Evolutionary conservation across 306 rosid genomes (phyloP).

Genomic region (Rubus parviflorus): DNA sequence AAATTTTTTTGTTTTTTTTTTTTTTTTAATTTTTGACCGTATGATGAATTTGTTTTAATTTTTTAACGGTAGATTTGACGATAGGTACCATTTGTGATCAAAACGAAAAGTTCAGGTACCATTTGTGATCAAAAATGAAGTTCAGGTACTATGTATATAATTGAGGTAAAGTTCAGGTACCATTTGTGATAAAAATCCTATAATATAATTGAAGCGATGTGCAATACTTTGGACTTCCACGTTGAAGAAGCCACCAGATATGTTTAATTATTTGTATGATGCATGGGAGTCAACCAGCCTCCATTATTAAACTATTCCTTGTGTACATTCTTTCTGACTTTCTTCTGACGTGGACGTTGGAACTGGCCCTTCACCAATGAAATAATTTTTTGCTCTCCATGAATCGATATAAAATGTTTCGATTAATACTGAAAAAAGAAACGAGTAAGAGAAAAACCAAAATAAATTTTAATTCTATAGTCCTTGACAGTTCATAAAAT

Average conservation of each 20-base stretch:
- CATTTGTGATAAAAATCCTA: too few relatives aligned
- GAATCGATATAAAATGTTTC: slow-evolving; percentile 1
- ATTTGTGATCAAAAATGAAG: too few relatives aligned
- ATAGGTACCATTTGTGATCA: too few relatives aligned
- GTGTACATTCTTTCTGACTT: background rate
- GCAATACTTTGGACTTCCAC: background rate
- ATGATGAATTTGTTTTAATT: too few relatives aligned
- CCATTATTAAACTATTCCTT: background rate
- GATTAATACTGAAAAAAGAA: background rate
- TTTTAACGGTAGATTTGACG: too few relatives aligned
- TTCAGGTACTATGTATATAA: too few relatives aligned
- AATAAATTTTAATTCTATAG: background rate
- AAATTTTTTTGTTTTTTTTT: too few relatives aligned
- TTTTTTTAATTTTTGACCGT: too few relatives aligned
- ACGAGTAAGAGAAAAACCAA: background rate
- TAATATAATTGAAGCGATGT: background rate
- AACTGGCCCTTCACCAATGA: background rate
- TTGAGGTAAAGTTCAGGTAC: too few relatives aligned
- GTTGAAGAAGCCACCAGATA: slow-evolving; percentile 2
- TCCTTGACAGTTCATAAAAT: background rate
- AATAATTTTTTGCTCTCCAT: background rate
- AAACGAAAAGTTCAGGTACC: too few relatives aligned
- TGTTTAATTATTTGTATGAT: slow-evolving; percentile 1
- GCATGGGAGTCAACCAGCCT: slow-evolving; percentile 5
- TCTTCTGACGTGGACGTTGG: slow-evolving; percentile 16